Conservation (phyloP, 2,329 filamentous ascomycete genomes). For the Diaporthe citriasiana region DNA sequence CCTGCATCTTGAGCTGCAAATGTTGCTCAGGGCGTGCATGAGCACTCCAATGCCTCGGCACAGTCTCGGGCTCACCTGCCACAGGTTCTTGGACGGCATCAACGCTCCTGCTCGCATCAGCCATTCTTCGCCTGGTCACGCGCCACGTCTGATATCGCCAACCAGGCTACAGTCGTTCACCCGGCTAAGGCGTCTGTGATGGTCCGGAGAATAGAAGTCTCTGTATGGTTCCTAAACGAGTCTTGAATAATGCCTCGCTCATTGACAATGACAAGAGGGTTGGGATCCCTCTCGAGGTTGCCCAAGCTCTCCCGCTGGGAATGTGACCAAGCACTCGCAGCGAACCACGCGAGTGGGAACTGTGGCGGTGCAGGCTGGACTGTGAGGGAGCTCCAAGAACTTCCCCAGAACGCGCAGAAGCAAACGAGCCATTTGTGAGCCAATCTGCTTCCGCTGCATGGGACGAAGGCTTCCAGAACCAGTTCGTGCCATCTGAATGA, state of each 20-base stretch:
- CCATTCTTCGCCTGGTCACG: background rate
- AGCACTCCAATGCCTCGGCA: background rate
- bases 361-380: slow-evolving; percentile 17
- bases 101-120: background rate
- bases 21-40: background rate
- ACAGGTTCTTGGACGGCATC: background rate
- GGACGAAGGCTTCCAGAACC: background rate
- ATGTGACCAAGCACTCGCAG: background rate
- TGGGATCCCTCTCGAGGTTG: slow-evolving; percentile 22
- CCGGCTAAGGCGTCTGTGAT: background rate
- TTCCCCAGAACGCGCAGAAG: background rate
- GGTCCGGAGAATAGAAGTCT: background rate
- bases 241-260: background rate
- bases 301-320: background rate
- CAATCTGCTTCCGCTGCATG: background rate
- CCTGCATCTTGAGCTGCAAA: background rate
- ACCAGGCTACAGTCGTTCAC: slow-evolving; percentile 3
- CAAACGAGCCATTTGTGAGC: slow-evolving; percentile 1
- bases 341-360: background rate
- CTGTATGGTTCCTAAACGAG: slow-evolving; percentile 16
- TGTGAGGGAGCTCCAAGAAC: background rate
- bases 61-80: background rate
- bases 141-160: background rate
- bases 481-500: background rate
- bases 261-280: background rate